Base-by-base conservation (phyloP, 495 filamentous ascomycete species). In the Xylaria bambusicola region DNA sequence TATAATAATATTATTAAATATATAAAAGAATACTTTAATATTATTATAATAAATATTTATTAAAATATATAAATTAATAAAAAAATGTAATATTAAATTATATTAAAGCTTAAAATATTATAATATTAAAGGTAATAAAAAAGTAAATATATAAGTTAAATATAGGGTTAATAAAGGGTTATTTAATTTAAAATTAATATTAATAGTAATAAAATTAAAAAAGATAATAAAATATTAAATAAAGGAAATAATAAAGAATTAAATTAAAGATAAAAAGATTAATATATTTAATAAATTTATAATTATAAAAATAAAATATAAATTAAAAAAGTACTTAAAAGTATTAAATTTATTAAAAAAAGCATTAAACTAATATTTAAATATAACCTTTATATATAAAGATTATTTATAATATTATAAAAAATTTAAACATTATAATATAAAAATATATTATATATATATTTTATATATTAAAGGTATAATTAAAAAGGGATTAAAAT, bases 31-130 rank as follows among this genome's bases (percentile, higher is more conserved):
- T 36, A 52, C 41, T 35, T 41, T 48, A 56, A 20, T 50, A 29
- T 29, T 29, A 23, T 73, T 74, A 66, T 21, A 46, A 12, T 46
- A 46, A 26, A 21, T 46, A 23, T 46, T 46, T 71, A 68, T 65
- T 63, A 71, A 51, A 36, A 54, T 44, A 12, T 46, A 62, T 46
- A 57, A 46, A 36, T 35, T 58, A 26, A 21, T 51, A 62, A 56
- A 54, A 36, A 18, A 26, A 58, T 56, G 52, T 38, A 59, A 54
- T 31, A 59, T n/a, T 60, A 58, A 63, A 58, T 20, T 27, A 20
- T 45, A 45, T 21, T 63, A 55, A 56, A 50, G 41, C 45, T 59
- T 59, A 64, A 31, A 46, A 23, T 60, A 40, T 50, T 55, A 54
- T 33, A 62, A 60, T 41, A 54, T 53, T 56, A 51, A 57, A 46